Evolutionary conservation across 2,329 filamentous ascomycete species (phyloP), one percentile per base, ranked within the genome.

Genomic region (Aspergillus sp.): DNA sequence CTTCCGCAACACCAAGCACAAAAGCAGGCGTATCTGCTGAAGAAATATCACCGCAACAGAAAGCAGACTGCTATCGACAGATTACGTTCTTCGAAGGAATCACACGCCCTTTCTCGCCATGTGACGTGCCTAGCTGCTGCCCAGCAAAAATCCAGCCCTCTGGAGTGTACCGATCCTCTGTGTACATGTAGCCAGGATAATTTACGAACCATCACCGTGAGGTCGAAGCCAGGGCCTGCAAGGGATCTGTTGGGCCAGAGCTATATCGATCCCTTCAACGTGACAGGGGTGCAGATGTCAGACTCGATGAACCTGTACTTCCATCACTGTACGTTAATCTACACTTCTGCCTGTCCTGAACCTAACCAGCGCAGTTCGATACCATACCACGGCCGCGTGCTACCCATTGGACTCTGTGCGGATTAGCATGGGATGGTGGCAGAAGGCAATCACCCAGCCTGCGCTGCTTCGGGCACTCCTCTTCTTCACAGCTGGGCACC

Each of bases 401-500:
- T 67, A 67, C 60, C 66, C 66, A n/a, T 53, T 68, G 25, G 64
- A 65, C 17, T 58, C 64, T 7, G 59, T 48, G 19, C 59, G 62
- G 7, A 63, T 67, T 30, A 64, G 60, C 15, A 43, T 67, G n/a
- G 65, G 63, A 64, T 67, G 63, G 54, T 62, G 62, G 65, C 51
- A 63, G 48, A 61, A 54, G 22, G 66, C 63, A 1, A 59, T 68
- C 30, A 56, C 64, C 17, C 54, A 67, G 43, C 66, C 65, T n/a
- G 62, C 65, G 19, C 51, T 67, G 45, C 59, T 67, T 38, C 60
- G 66, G 31, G 66, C 64, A 13, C 61, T 65, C 1, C 61, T 67
- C 46, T 67, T 66, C 15, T 65, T 66, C 17, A 67, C 61, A 17
- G 66, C 63, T 3, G 63, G 60, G 19, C 66, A 68, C 41, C 63